phyloP scores from a whole-genome alignment of 1,139 yeast genomes.

The Geotrichum reessii region DNA sequence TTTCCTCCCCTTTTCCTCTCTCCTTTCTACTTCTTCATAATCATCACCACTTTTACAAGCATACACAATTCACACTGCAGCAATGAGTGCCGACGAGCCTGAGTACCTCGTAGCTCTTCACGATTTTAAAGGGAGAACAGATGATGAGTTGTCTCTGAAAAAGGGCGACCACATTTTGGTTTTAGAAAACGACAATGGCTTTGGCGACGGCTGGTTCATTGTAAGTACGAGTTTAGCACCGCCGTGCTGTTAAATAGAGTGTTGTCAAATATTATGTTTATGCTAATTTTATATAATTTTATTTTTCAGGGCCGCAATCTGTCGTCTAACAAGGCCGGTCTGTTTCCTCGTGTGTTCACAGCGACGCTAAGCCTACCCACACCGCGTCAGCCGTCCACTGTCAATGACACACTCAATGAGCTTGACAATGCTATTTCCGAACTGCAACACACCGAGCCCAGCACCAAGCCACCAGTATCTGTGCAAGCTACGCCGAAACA shows the following conservation, averaged over 20 bases:
- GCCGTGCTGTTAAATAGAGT: too few species aligned
- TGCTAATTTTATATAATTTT: background rate
- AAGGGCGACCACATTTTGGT: conserved; percentile 87
- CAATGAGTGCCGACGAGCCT: conserved; percentile 15
- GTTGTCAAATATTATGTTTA: background rate
- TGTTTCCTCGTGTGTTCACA: conserved; percentile 82
- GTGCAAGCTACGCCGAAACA: conserved; percentile 23
- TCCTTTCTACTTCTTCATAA: background rate
- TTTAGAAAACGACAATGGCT: conserved; percentile 77
- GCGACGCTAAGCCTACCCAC: conserved; percentile 27
- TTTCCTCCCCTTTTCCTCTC: background rate
- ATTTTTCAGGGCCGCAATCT: conserved; percentile 62
- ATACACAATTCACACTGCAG: background rate
- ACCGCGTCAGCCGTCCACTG: conserved; percentile 23
- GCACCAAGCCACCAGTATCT: conserved; percentile 14
- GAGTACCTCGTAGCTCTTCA: conserved; percentile 56
- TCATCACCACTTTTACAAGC: background rate
- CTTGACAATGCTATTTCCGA: conserved; percentile 81
- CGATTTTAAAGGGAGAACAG: conserved; percentile 78
- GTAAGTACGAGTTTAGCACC: conserved; percentile 30
- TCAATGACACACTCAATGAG: conserved; percentile 63
- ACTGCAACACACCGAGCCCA: conserved; percentile 31
- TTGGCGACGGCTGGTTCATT: conserved; percentile 95
- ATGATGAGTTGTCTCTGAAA: conserved; percentile 75
- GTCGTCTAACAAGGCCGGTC: conserved; percentile 65